Conservation (phyloP, 1,284 basidiomycete genomes). For the Volvariella volvacea region DNA sequence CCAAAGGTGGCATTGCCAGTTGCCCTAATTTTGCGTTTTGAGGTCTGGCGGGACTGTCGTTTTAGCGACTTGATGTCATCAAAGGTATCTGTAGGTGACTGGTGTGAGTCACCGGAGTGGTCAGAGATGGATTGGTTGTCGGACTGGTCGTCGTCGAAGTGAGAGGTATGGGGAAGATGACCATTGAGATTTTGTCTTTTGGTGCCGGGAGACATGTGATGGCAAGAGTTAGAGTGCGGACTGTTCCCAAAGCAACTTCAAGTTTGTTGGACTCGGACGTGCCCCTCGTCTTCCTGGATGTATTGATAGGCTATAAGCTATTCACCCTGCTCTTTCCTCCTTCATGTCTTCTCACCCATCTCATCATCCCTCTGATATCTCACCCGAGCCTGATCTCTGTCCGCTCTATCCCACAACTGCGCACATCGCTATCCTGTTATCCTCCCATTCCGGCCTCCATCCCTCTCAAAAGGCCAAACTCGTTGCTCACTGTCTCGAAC, state of each 20-base stretch:
- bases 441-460: slow-evolving; percentile 58
- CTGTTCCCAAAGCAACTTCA: neutral
- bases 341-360: slow-evolving; percentile 9
- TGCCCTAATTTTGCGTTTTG: slow-evolving; percentile 74
- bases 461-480: slow-evolving; percentile 62
- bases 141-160: slow-evolving; percentile 35
- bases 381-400: slow-evolving; percentile 69
- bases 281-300: no score
- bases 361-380: slow-evolving; percentile 32
- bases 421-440: slow-evolving; percentile 57
- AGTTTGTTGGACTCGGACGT: no score
- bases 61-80: slow-evolving; percentile 53
- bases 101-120: neutral
- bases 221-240: neutral
- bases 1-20: slow-evolving; percentile 71
- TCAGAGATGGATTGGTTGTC: slow-evolving; percentile 12
- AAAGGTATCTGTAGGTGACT: slow-evolving; percentile 39
- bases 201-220: slow-evolving; percentile 6
- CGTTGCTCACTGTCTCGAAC: slow-evolving; percentile 62
- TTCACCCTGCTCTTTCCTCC: neutral
- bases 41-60: slow-evolving; percentile 67
- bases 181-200: no score
- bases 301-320: slow-evolving; percentile 1
- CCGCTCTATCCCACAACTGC: slow-evolving; percentile 65
- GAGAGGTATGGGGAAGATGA: slow-evolving; percentile 24